These are phyloP conservation scores for Asterophora lycoperdoides DNA, from an alignment of 768 basidiomycete species.

Conservation along the genomic window DNA sequence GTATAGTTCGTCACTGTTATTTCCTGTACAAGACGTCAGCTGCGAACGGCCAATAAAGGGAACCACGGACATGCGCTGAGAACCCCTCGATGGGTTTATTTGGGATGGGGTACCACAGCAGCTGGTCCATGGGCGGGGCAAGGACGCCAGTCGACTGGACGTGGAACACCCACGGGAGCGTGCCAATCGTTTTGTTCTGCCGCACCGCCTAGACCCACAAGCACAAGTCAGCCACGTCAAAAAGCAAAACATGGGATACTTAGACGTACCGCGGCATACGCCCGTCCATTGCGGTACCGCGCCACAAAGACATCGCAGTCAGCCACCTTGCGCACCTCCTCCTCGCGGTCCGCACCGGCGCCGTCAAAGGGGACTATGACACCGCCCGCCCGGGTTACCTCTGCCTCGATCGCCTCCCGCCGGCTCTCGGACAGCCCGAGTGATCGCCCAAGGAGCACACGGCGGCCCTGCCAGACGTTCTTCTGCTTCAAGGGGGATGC, in stretches of 20 bases:
- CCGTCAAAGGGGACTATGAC: conserved; percentile 29
- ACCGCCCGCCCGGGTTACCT: conserved; percentile 62
- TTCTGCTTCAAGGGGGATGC: conserved; percentile 15
- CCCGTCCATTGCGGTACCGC: conserved; percentile 59
- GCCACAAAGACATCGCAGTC: conserved; percentile 75
- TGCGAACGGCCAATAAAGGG: background rate
- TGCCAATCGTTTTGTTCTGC: conserved; percentile 61
- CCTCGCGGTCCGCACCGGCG: conserved; percentile 12
- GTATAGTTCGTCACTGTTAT: conserved; percentile 90
- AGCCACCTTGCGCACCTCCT: conserved; percentile 32
- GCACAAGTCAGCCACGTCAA: background rate
- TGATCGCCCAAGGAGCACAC: conserved; percentile 57
- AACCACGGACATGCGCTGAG: conserved; percentile 47
- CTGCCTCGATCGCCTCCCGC: conserved; percentile 50
- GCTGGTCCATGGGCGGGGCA: conserved; percentile 62
- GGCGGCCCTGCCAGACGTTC: conserved; percentile 55
- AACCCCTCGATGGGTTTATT: conserved; percentile 57
- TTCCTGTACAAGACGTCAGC: conserved; percentile 37
- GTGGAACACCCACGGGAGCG: conserved; percentile 79
- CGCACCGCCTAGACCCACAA: conserved; percentile 51
- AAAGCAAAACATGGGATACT: too few relatives aligned
- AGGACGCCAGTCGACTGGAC: conserved; percentile 61
- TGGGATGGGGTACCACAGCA: conserved; percentile 84
- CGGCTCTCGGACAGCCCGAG: conserved; percentile 50
- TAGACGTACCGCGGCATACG: conserved; percentile 71